Base-by-base conservation (phyloP, 306 rosid genomes). In the Quercus robur region DNA sequence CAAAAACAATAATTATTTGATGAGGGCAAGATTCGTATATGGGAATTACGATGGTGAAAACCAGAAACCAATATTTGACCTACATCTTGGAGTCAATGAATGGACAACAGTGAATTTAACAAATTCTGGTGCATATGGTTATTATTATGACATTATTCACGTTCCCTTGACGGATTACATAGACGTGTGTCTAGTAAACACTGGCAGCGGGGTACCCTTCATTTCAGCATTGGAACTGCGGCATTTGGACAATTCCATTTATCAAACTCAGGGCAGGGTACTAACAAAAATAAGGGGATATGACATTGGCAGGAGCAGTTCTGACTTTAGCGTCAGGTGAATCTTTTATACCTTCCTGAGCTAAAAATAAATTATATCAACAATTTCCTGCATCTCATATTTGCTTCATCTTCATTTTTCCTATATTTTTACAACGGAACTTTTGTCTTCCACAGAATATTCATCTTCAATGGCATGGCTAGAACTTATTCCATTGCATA, bases 201-300 rank as follows among this genome's bases (percentile, higher is more conserved):
- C 75, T 14, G 84, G 84, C 46, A 2, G 20, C 3, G 89, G 91
- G 26, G 75, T 59, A 1, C 92, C 97, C 17, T 90, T 80, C 56
- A 80, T 90, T 44, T 84, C 93, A 18, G 8, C 81, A 1, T 62
- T 90, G 64, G 94, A 85, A 62, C 75, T 91, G 6, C 81, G 90
- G 23, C 81, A 6, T 70, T 9, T 87, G 9, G 56, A 15, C 4
- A 78, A n/a, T 66, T 56, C 71, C 6, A 52, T 77, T 4, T 84
- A 86, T 76, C 57, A 0, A 33, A 77, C 33, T 4, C 5, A 23
- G 1, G n/a, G 25, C 20, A 54, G 8, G 19, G 75, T 85, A 0
- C 78, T 70, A 3, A 57, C 51, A 2, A 0, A 0, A 2, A 4
- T 8, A 0, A 0, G 7, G 14, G 78, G 89, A 1, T 20, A 18